phyloP scores from a whole-genome alignment of 805 yeast species.

The Ogataea polymorpha region DNA sequence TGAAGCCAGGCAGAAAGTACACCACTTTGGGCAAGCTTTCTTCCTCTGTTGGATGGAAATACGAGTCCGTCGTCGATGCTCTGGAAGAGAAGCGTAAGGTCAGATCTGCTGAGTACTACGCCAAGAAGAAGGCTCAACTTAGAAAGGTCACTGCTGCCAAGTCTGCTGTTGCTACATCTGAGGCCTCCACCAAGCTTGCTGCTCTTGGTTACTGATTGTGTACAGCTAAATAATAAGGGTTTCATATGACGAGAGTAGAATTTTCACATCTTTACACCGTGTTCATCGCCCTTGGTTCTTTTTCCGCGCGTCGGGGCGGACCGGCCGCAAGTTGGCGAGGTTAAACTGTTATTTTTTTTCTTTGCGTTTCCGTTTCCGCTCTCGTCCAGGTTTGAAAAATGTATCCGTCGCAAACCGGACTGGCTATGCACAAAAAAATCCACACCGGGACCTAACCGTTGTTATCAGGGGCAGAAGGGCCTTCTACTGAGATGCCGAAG shows the following conservation, averaged over 20 bases:
- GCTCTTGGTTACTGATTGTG: constrained; percentile 88
- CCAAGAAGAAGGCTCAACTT: constrained; percentile 94
- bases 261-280: constrained; percentile 4
- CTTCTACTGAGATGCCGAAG: background rate
- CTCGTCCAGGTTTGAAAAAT: background rate
- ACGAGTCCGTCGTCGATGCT: constrained; percentile 95
- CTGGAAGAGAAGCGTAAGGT: constrained; percentile 99
- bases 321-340: background rate
- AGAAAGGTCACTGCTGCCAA: constrained; percentile 88
- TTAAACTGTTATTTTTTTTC: background rate
- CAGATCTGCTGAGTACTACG: constrained; percentile 98
- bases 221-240: constrained; percentile 22
- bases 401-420: background rate
- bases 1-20: constrained; percentile 99
- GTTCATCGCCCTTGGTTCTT: background rate
- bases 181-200: constrained; percentile 91
- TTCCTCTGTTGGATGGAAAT: constrained; percentile 98
- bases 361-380: background rate
- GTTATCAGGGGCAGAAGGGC: background rate
- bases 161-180: constrained; percentile 84
- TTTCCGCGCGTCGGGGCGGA: background rate
- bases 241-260: constrained; percentile 10
- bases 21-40: constrained; percentile 96
- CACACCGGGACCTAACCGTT: background rate
- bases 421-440: background rate